Evolutionary conservation across 345 rosid species (phyloP).

Genomic region (Salix udensis): DNA sequence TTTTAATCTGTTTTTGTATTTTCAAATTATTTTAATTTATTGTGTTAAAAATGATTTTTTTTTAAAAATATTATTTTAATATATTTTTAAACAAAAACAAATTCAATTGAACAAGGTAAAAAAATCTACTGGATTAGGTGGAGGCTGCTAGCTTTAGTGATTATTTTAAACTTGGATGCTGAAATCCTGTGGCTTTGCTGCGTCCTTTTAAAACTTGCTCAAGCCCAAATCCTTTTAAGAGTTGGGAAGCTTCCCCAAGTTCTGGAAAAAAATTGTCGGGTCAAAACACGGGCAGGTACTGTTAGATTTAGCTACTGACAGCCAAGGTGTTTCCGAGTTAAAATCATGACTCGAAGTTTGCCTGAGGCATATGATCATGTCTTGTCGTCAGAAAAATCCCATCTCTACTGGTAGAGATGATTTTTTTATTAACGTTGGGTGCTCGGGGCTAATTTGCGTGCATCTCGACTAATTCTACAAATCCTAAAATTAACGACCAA

Average conservation of each 20-base stretch:
- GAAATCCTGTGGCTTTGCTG: background rate
- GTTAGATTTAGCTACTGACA: background rate
- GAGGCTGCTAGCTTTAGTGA: background rate
- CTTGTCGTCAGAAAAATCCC: background rate
- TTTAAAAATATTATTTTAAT: too few species aligned
- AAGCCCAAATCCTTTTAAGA: too few species aligned
- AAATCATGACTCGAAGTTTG: background rate
- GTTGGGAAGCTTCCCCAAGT: too few species aligned
- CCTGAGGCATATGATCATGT: background rate
- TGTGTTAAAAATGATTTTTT: too few species aligned
- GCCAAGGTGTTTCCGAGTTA: background rate
- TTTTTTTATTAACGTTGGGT: background rate
- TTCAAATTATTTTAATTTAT: too few species aligned
- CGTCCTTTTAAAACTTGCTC: too few species aligned
- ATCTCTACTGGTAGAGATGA: background rate
- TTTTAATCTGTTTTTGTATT: too few species aligned
- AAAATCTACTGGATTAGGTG: background rate
- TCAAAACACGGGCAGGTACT: background rate
- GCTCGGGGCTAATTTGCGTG: too few species aligned
- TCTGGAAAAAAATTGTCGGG: too few species aligned
- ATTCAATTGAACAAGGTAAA: too few species aligned
- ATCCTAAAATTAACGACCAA: accelerated
- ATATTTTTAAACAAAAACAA: too few species aligned
- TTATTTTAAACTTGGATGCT: background rate
- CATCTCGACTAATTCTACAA: accelerated